Base-by-base conservation (phyloP, 257 asterid species). In the Nicotiana obtusifolia region DNA sequence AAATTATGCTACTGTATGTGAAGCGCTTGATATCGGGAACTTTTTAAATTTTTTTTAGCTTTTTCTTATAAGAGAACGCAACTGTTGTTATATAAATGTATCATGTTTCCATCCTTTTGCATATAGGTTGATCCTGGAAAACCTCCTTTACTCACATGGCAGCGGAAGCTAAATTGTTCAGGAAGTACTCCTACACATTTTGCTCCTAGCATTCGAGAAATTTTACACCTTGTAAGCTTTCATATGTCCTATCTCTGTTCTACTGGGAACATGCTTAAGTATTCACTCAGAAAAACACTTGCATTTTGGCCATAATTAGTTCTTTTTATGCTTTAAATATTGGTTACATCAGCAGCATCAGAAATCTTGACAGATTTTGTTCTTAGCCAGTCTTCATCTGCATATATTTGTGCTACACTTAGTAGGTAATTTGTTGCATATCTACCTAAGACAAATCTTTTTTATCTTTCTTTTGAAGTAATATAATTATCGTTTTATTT, bases 101-200 rank as follows among this genome's bases (percentile, higher is more conserved):
- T 60, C 15, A 1, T 71, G 30, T 20, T 13, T 26, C 35, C 35
- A 24, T 53, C 53, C 35, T 77, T 54, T n/a, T 77, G 56, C n/a
- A 13, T 30, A 33, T 56, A 84, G 82, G 89, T 89, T 84, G 94
- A 88, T 82, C 92, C 94, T 2, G 91, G 88, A 80, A 86, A 73
- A 54, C 96, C 93, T 87, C 96, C 97, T 68, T 86, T 92, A 80
- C 92, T 95, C 81, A 85, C 96, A 44, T 93, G 95, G 97, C 88
- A 88, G 82, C 88, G 98, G 47, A 90, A 88, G 83, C 84, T 95
- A 11, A 88, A 86, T 73, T 81, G 82, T 31, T 86, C 90, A 56
- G 94, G 85, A 37, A 87, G 76, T 82, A 59, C 78, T 78, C 95
- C 94, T 73, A 86, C 91, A 49, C 88, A 87, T 89, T 93, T 95